These are phyloP conservation scores for Sugiyamaella novakii DNA, from an alignment of 1,139 yeast genomes.

Conservation along the genomic window DNA sequence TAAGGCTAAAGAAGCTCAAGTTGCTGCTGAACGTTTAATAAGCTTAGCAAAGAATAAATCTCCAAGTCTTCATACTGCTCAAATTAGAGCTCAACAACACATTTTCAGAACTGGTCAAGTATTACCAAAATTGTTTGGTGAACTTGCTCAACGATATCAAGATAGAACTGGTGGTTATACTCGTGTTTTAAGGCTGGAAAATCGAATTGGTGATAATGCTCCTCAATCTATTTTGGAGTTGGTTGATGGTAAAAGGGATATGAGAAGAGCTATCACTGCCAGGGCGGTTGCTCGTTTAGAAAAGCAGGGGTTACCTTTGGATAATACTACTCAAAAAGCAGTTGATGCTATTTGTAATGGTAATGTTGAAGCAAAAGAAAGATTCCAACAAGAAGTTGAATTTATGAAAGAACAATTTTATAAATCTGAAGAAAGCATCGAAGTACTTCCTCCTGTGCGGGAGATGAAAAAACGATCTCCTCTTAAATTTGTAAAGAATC, in stretches of 20 bases:
- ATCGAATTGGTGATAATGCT: conserved; percentile 87
- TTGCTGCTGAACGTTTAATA: conserved; percentile 57
- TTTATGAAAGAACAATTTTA: conserved; percentile 63
- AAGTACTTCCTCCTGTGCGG: conserved; percentile 20
- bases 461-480: conserved; percentile 26
- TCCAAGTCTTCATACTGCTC: conserved; percentile 33
- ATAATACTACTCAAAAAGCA: conserved; percentile 60
- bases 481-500: conserved; percentile 31
- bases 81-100: conserved; percentile 33
- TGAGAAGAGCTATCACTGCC: conserved; percentile 77
- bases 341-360: conserved; percentile 55
- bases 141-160: conserved; percentile 63
- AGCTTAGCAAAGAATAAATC: conserved; percentile 49
- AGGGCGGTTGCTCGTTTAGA: conserved; percentile 78
- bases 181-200: conserved; percentile 79
- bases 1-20: conserved; percentile 67
- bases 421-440: conserved; percentile 31
- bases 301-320: conserved; percentile 63
- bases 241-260: conserved; percentile 76
- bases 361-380: conserved; percentile 49
- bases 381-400: conserved; percentile 65
- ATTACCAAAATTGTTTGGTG: conserved; percentile 64
- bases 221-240: conserved; percentile 88
- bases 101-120: conserved; percentile 47
- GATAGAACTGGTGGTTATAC: conserved; percentile 80